These are phyloP conservation scores for Tolypocladium paradoxum DNA, from an alignment of 2,329 filamentous ascomycete species.

Conservation along the genomic window DNA sequence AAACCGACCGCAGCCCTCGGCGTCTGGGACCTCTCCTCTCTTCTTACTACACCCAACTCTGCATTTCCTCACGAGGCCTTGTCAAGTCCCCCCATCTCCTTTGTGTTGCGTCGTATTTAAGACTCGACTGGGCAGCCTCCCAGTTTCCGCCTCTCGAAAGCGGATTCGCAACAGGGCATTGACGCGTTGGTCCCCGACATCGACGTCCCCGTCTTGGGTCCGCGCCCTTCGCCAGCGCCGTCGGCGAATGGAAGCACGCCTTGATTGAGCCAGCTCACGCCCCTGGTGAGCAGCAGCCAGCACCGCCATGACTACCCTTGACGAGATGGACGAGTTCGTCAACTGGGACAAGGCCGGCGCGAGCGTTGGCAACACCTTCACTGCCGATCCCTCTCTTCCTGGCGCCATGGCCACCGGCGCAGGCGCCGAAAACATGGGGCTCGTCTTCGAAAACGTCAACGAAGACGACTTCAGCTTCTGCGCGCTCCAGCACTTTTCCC, in stretches of 20 bases:
- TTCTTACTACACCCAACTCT: not conserved
- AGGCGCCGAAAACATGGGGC: constrained; percentile 31
- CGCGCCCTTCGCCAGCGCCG: constrained; percentile 1
- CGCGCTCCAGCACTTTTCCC: constrained; percentile 46
- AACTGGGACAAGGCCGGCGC: constrained; percentile 45
- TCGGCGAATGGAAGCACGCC: constrained; percentile 6
- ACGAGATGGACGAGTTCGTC: constrained; percentile 53
- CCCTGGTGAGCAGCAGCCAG: constrained; percentile 1
- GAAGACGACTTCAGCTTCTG: constrained; percentile 50
- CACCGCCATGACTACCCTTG: constrained; percentile 24
- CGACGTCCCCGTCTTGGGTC: not conserved
- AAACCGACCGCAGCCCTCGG: constrained; percentile 1
- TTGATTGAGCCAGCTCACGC: constrained; percentile 5
- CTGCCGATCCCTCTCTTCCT: constrained; percentile 21
- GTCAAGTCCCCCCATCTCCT: not conserved
- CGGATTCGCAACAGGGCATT: not conserved
- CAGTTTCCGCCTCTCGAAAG: not conserved
- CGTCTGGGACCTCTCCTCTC: not conserved
- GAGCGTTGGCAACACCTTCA: constrained; percentile 20
- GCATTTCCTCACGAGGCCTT: not conserved
- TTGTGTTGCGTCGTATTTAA: not conserved
- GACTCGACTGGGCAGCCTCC: not conserved
- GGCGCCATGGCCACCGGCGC: constrained; percentile 24
- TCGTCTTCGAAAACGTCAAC: constrained; percentile 44
- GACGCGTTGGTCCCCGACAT: not conserved